Evolutionary conservation across 2,329 filamentous ascomycete species (phyloP).

Genomic region (Fusarium lyarnte): DNA sequence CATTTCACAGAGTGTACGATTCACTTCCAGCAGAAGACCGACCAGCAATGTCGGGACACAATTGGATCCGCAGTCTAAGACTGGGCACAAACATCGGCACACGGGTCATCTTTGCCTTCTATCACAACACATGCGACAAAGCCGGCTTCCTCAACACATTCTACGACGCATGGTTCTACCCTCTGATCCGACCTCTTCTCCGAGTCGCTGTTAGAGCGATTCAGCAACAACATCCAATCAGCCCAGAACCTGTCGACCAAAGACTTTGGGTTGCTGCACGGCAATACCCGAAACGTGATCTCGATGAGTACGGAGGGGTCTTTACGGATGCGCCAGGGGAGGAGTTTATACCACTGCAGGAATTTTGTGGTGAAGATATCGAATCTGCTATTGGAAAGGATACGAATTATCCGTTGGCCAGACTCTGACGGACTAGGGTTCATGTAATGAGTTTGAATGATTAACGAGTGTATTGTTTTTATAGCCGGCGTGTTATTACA

Average conservation of each 20-base stretch:
- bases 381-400: not conserved
- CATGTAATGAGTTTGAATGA: too few species aligned
- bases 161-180: slow-evolving; percentile 34
- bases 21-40: not conserved
- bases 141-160: slow-evolving; percentile 31
- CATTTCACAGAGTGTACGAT: slow-evolving; percentile 14
- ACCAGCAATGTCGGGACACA: not conserved
- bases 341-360: not conserved
- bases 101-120: slow-evolving; percentile 35
- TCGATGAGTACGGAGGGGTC: slow-evolving; percentile 26
- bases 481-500: not conserved
- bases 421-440: slow-evolving; percentile 24
- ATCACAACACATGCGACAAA: slow-evolving; percentile 42
- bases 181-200: slow-evolving; percentile 20
- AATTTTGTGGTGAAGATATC: not conserved
- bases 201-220: not conserved
- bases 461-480: not conserved
- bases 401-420: not conserved
- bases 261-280: slow-evolving; percentile 22
- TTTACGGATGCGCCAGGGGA: slow-evolving; percentile 1
- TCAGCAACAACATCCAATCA: slow-evolving; percentile 9
- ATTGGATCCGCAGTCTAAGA: slow-evolving; percentile 26
- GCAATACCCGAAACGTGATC: not conserved
- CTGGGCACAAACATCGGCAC: slow-evolving; percentile 39
- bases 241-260: slow-evolving; percentile 20